A percentile compares a stretch with the other conserved stretches of the same genome.
phyloP scores from a whole-genome alignment of 2,329 filamentous ascomycete species.

The Alternaria longipes region DNA sequence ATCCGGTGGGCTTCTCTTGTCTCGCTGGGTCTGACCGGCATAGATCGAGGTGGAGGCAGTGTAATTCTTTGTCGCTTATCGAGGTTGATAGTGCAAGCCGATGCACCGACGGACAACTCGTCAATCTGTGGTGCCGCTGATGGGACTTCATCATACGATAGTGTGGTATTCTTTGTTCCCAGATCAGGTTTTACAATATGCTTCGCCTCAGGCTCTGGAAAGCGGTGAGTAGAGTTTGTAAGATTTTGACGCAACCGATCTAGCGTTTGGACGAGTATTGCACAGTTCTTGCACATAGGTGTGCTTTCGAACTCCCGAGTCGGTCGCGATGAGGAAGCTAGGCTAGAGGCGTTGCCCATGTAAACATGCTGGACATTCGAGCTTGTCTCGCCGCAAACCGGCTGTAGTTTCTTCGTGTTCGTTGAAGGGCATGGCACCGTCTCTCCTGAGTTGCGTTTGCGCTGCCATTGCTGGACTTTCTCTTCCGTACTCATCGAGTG shows the following conservation, averaged over 20 bases:
- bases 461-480: slow-evolving; percentile 30
- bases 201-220: neutral
- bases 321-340: neutral
- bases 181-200: neutral
- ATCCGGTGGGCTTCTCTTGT: neutral
- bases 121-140: neutral
- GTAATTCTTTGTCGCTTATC: neutral
- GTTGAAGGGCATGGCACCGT: neutral
- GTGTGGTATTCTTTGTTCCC: neutral
- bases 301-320: neutral
- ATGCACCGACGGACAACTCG: neutral
- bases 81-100: neutral
- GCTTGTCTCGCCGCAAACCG: slow-evolving; percentile 32
- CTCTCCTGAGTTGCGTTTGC: slow-evolving; percentile 3
- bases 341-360: slow-evolving; percentile 13
- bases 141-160: neutral
- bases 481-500: slow-evolving; percentile 38
- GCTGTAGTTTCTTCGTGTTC: neutral
- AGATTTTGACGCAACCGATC: slow-evolving; percentile 34
- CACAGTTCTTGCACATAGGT: slow-evolving; percentile 33
- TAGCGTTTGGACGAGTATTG: slow-evolving; percentile 35
- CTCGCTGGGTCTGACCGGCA: neutral
- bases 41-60: neutral
- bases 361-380: slow-evolving; percentile 27
- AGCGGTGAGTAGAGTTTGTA: slow-evolving; percentile 1